Evolutionary conservation across 805 yeast species (phyloP).

Genomic region (Pichia eremophila): DNA sequence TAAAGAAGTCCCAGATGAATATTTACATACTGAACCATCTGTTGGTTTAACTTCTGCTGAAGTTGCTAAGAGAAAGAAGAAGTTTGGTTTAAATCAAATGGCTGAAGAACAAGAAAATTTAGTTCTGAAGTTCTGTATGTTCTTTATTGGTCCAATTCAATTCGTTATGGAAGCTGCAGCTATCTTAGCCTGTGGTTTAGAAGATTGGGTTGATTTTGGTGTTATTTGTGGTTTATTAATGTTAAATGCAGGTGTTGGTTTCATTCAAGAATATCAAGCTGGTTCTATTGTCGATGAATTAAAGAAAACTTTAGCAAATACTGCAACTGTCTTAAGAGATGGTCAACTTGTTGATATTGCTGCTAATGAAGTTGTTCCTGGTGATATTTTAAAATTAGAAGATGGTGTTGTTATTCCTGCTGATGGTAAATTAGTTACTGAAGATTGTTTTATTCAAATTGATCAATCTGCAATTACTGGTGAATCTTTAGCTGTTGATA

Average conservation of each 20-base stretch:
- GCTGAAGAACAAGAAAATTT: constrained; percentile 79
- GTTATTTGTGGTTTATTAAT: constrained; percentile 81
- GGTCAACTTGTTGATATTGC: constrained; percentile 66
- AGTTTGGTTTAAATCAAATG: constrained; percentile 85
- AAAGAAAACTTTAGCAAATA: constrained; percentile 88
- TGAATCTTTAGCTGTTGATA: constrained; percentile 93
- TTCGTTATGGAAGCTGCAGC: constrained; percentile 98
- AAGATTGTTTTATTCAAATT: constrained; percentile 78
- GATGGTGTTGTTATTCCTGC: constrained; percentile 90
- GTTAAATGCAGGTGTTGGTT: constrained; percentile 90
- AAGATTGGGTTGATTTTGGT: constrained; percentile 99
- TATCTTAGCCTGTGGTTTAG: constrained; percentile 87
- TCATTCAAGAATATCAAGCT: constrained; percentile 95
- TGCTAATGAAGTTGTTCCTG: constrained; percentile 84
- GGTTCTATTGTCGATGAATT: constrained; percentile 96
- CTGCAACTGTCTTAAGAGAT: constrained; percentile 79
- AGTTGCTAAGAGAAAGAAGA: constrained; percentile 75
- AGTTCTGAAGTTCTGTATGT: constrained; percentile 69
- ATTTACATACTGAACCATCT: constrained; percentile 72
- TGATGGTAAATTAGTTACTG: constrained; percentile 78
- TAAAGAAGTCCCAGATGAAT: constrained; percentile 78
- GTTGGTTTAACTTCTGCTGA: constrained; percentile 72
- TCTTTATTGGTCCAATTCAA: constrained; percentile 92
- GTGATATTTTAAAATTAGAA: constrained; percentile 85
- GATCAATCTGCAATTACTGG: constrained; percentile 97